Evolutionary conservation across 352 stramenopile genomes (phyloP).

Genomic region (Pythium phragmitis): DNA sequence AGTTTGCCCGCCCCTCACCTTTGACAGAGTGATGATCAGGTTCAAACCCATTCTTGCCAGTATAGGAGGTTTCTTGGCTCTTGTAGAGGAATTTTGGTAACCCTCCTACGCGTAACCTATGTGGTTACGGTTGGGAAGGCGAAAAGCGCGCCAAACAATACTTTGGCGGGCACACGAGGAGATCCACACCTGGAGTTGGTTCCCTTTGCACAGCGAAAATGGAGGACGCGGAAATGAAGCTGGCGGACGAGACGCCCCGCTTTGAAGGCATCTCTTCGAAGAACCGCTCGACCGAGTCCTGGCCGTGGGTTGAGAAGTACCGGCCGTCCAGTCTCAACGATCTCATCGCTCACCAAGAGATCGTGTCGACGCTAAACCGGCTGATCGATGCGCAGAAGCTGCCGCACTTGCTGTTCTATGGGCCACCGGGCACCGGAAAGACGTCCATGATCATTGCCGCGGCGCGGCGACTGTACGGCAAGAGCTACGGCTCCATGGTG

Average conservation of each 20-base stretch:
- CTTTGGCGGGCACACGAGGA: background rate
- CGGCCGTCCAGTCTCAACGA: conserved; percentile 93
- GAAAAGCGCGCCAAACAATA: conserved; percentile 2
- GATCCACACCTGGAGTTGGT: background rate
- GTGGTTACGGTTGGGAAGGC: background rate
- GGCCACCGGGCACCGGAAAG: conserved; percentile 96
- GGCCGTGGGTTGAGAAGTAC: conserved; percentile 99
- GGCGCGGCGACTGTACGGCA: conserved; percentile 94
- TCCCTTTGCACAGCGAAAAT: conserved; percentile 21
- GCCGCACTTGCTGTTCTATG: conserved; percentile 97
- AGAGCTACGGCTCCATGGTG: conserved; percentile 94
- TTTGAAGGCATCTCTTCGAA: conserved; percentile 85
- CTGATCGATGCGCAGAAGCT: conserved; percentile 97
- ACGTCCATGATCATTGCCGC: conserved; percentile 97
- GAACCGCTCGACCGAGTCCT: conserved; percentile 81
- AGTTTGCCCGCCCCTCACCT: background rate
- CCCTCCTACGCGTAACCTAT: background rate
- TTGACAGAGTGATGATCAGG: conserved; percentile 18
- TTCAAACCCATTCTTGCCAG: background rate
- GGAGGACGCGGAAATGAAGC: conserved; percentile 68
- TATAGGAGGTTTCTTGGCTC: background rate
- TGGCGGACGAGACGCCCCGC: conserved; percentile 47
- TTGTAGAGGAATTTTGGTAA: conserved; percentile 2
- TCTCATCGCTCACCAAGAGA: conserved; percentile 96
- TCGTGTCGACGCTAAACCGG: conserved; percentile 94